Evolutionary conservation across 352 stramenopile species (phyloP), one percentile per base, ranked within the genome.

Genomic region (Pythium vanterpoolii): DNA sequence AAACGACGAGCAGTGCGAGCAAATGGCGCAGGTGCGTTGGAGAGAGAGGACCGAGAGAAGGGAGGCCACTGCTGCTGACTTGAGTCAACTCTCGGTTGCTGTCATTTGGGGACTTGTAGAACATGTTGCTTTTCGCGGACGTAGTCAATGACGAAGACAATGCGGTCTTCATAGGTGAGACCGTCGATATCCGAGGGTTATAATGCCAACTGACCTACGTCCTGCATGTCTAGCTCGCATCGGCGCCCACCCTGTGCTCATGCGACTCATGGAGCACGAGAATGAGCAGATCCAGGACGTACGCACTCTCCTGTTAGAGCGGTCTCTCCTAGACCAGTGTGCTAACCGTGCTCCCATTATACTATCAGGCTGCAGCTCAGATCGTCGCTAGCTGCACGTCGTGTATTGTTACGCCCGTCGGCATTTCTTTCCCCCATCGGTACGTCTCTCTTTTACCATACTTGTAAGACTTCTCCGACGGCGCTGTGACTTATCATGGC

Each of bases 131-230:
- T 11, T 71, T 92, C 9, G 75, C 85, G 7, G 67, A 78, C 33
- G 76, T 72, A 11, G 60, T 89, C n/a, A 60, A 74, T 13, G 82
- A 94, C 65, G 82, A 92, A 69, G 82, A 94, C 71, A 92, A 94
- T 62, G 77, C 83, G 30, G 89, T 77, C 7, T 90, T 86, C 45
- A 71, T 83, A 24, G 82, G 82, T 91, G 43, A 57, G 76, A 62
- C 5, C 18, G 24, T 10, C 16, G 21, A 38, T 30, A n/a, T 31
- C 38, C 5, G 0, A 54, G 4, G 30, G 18, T n/a, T 11, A 4
- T 40, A 4, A 9, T 43, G 6, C 10, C 4, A 18, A 30, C 26
- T 21, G 8, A 28, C 40, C 24, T 52, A 18, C 30, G 21, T n/a
- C 30, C 40, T 51, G 2, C 63, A 24, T 39, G 19, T 3, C 16